Evolutionary conservation across 768 basidiomycete genomes (phyloP), one percentile per base, ranked within the genome.

Genomic region (Psilocybe cubensis): DNA sequence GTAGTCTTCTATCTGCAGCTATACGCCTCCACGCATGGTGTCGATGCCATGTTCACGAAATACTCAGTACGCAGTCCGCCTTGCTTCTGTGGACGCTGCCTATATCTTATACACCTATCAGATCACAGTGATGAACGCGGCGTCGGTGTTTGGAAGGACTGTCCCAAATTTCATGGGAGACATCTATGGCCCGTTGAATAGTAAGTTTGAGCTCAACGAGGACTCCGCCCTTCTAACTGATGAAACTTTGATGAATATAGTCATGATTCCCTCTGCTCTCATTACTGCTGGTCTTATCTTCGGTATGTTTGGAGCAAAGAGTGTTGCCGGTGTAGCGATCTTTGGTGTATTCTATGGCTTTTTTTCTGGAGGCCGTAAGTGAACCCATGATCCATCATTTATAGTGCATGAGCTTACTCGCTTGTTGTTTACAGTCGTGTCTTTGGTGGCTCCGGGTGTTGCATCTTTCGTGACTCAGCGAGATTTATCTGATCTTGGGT

Each of bases 131-230:
- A 76, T 83, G 74, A 84, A 84, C 56, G 81, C 71, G 2, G 75
- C 80, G 2, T 82, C 81, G 23, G 68, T 84, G n/a, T 72, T 84
- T 58, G 86, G 86, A n/a, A 77, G 86, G 40, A 80, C 79, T 6
- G 57, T 87, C 3, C 85, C 86, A 0, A 84, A 84, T 66, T 72
- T 82, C 56, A 59, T 83, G 44, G 83, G 81, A 17, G 82, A 84
- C 63, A 61, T 64, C 17, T 75, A 73, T 60, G 83, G 84, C 0
- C 77, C 79, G 17, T 66, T 84, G 50, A 84, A 82, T 62, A 72
- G 80, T 77, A 55, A n/a, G 74, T 61, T 38, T 42, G 40, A 42
- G 27, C 29, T 52, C 20, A 25, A 28, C n/a, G 5, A 21, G 17
- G 18, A 27, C 24, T 40, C 25, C 20, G 18, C 18, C 10, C 25